A percentile compares a stretch with the other conserved stretches of the same genome.
These are phyloP conservation scores for Puccinia triticina DNA, from an alignment of 1,284 basidiomycete species.

Conservation along the genomic window DNA sequence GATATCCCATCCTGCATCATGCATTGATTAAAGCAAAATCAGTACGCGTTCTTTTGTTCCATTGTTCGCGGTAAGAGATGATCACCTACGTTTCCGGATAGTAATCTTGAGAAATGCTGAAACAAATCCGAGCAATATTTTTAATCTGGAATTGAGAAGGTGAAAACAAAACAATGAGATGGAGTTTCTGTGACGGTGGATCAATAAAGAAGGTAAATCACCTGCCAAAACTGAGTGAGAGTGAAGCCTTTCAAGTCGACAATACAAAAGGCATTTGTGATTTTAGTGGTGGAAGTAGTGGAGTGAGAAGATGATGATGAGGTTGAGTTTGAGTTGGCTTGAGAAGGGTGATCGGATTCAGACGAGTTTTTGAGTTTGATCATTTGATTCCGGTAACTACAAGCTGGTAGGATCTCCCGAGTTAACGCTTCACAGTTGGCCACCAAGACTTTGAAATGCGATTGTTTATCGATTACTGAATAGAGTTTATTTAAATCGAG, in stretches of 20 bases:
- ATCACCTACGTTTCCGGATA: conserved; percentile 49
- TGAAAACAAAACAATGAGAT: background rate
- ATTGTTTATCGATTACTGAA: conserved; percentile 46
- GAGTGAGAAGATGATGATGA: conserved; percentile 8
- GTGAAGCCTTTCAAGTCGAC: conserved; percentile 53
- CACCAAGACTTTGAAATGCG: conserved; percentile 49
- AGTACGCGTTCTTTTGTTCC: background rate
- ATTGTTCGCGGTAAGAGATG: conserved; percentile 1
- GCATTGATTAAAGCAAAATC: background rate
- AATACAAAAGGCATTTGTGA: conserved; percentile 52
- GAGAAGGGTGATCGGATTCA: background rate
- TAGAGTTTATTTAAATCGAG: conserved; percentile 51
- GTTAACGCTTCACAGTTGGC: conserved; percentile 53
- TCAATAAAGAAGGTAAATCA: conserved; percentile 36
- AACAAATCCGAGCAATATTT: conserved; percentile 50
- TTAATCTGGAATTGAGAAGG: conserved; percentile 43
- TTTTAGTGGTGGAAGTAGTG: background rate
- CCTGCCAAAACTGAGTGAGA: conserved; percentile 52
- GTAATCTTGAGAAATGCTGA: conserved; percentile 53
- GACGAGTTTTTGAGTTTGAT: background rate
- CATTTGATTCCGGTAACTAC: conserved; percentile 24
- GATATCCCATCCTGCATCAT: conserved; percentile 44
- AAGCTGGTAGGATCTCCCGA: conserved; percentile 52
- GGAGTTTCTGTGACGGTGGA: background rate
- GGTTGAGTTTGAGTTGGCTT: conserved; percentile 13